phyloP scores from a whole-genome alignment of 257 asterid species.

The Handroanthus guayacan region DNA sequence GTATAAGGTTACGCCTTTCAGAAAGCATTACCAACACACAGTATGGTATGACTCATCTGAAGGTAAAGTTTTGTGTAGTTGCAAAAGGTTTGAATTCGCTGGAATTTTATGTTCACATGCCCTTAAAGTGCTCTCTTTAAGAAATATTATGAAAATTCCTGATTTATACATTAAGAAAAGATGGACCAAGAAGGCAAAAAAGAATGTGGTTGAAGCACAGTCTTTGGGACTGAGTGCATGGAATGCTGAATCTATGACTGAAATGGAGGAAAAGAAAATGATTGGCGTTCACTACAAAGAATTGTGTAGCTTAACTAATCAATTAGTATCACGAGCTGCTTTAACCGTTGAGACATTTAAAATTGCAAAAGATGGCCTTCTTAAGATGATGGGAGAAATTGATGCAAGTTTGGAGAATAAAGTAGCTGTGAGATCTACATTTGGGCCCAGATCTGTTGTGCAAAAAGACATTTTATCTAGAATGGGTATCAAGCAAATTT shows the following conservation, averaged over 20 bases:
- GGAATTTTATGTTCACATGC: conserved; percentile 6
- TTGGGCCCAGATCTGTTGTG: background rate
- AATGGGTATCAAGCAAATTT: background rate
- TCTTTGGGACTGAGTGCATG: background rate
- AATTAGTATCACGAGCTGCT: background rate
- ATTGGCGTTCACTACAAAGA: background rate
- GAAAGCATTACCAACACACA: background rate
- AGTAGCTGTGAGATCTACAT: background rate
- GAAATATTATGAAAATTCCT: background rate
- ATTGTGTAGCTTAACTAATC: background rate
- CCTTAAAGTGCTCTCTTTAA: background rate
- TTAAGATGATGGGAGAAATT: conserved; percentile 1
- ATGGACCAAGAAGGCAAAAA: conserved; percentile 4
- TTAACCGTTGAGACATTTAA: background rate
- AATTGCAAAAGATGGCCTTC: background rate
- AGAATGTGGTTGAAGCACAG: background rate
- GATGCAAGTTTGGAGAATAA: background rate
- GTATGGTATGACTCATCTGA: background rate
- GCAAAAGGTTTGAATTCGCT: conserved; percentile 14
- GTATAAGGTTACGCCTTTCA: background rate
- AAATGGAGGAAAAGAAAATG: background rate
- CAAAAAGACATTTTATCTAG: background rate
- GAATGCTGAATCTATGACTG: background rate
- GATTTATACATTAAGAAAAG: conserved; percentile 9
- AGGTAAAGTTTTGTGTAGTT: conserved; percentile 6